Conservation (phyloP, 108 stramenopile species). For the Seminavis robusta region DNA sequence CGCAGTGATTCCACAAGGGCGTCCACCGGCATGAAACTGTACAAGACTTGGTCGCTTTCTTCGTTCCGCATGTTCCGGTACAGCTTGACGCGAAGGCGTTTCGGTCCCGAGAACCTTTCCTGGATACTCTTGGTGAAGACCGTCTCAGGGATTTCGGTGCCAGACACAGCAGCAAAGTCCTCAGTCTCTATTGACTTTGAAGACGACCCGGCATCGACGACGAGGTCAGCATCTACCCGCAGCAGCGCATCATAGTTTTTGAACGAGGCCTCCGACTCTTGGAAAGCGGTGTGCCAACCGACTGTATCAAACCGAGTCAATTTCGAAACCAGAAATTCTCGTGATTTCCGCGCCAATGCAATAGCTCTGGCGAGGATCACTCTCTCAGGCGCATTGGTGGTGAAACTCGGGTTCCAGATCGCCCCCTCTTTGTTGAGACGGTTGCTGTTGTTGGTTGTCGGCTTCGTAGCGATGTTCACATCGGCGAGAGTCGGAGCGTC, state of each 20-base stretch:
- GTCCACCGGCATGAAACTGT: slow-evolving; percentile 67
- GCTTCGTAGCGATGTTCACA: background rate
- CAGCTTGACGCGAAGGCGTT: slow-evolving; percentile 52
- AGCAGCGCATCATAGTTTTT: slow-evolving; percentile 75
- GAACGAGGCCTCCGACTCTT: slow-evolving; percentile 59
- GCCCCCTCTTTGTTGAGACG: background rate
- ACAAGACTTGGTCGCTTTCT: slow-evolving; percentile 20
- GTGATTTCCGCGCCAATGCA: slow-evolving; percentile 68
- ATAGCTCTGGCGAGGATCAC: slow-evolving; percentile 60
- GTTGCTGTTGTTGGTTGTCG: slow-evolving; percentile 2
- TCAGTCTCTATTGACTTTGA: slow-evolving; percentile 45
- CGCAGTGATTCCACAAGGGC: slow-evolving; percentile 50
- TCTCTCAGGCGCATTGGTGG: slow-evolving; percentile 53
- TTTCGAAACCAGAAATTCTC: slow-evolving; percentile 45
- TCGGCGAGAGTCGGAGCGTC: slow-evolving; percentile 16
- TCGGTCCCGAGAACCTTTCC: slow-evolving; percentile 51
- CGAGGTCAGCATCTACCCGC: slow-evolving; percentile 54
- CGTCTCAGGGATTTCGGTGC: slow-evolving; percentile 8
- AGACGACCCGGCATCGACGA: slow-evolving; percentile 62
- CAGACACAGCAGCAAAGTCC: slow-evolving; percentile 1
- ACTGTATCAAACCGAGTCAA: slow-evolving; percentile 18
- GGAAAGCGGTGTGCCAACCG: slow-evolving; percentile 65
- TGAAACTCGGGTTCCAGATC: slow-evolving; percentile 49
- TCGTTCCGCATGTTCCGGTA: slow-evolving; percentile 62
- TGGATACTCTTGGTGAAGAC: slow-evolving; percentile 36